Percentiles rank a stretch among this genome's conserved stretches.
These are phyloP conservation scores for Daphne laureola DNA, from an alignment of 441 rosid species.

Conservation along the genomic window DNA sequence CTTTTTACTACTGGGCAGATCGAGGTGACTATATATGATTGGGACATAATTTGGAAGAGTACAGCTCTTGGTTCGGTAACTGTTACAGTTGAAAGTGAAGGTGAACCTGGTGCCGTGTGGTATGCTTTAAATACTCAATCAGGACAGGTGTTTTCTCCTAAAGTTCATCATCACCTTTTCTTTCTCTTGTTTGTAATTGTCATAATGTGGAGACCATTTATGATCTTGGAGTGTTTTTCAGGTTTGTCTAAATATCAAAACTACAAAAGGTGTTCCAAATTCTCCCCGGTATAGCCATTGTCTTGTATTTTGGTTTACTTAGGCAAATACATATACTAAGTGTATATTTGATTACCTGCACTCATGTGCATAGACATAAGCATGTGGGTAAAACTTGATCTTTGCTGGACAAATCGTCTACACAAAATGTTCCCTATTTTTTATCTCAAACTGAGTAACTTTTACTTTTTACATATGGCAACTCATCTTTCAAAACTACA, in stretches of 20 bases:
- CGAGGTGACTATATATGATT: conserved; percentile 80
- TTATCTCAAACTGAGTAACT: no score
- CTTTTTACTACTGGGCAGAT: conserved; percentile 36
- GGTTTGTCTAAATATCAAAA: conserved; percentile 81
- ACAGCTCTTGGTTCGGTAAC: conserved; percentile 84
- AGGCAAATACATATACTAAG: no score
- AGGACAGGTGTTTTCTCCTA: conserved; percentile 57
- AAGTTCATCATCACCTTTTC: conserved; percentile 1
- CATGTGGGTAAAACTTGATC: no score
- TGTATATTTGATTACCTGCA: no score
- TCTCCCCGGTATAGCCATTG: conserved; percentile 43
- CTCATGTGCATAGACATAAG: no score
- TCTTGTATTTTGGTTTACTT: no score
- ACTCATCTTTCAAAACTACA: neutral
- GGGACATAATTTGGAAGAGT: conserved; percentile 98
- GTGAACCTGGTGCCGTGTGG: conserved; percentile 84
- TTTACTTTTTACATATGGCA: no score
- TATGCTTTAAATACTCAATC: conserved; percentile 75
- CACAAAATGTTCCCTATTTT: no score
- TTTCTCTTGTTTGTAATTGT: neutral
- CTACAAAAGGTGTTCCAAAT: conserved; percentile 46
- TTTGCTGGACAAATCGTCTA: no score
- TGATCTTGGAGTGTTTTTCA: conserved; percentile 21
- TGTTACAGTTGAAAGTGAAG: conserved; percentile 73
- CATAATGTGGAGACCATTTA: conserved; percentile 12